Base-by-base conservation (phyloP, 2,329 filamentous ascomycete species). In the Fusarium siculi region DNA sequence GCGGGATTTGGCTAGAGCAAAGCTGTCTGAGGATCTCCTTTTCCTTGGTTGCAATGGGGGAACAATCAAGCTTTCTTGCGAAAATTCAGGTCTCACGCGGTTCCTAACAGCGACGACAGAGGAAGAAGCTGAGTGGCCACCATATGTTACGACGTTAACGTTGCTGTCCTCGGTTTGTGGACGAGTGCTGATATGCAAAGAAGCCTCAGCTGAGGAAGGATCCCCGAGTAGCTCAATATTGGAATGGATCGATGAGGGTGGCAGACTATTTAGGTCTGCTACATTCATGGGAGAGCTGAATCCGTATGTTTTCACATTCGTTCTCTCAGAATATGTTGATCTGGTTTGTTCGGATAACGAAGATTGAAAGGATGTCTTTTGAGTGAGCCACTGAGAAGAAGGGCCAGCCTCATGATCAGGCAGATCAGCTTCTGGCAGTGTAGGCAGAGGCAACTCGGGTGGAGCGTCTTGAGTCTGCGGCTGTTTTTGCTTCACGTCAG, bases 11-110 rank as follows among this genome's bases (percentile, higher is more conserved):
- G 84, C 84, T 68, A 87, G 84, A 8, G 84, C 85, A 34, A 87
- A 81, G 28, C 81, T 83, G 52, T 90, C 88, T 50, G 82, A 82
- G 4, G 87, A 87, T 30, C 80, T 81, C 71, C 84, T 83, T 75
- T 83, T 85, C 59, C 80, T 80, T 14, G 87, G 85, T 50, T 84
- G 83, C 23, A 92, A 80, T 1, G 90, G 89, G 14, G 87, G 83
- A 19, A 91, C 87, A 18, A 88, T 76, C 36, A 92, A 82, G 70
- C 89, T 91, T 75, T 91, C 90, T 70, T 89, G 88, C 0, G 90
- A 91, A 76, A 88, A 91, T 62, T 85, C 84, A 25, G 82, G 81
- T 10, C 82, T 83, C 4, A 80, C 68, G 14, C 73, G 72, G 37
- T 76, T 72, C 34, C 55, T 75, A 61, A 81, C 76, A 42, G 83